Percentiles rank a stretch among this genome's conserved stretches.
Evolutionary conservation across 768 basidiomycete genomes (phyloP).

Genomic region (Boletus huronensis): DNA sequence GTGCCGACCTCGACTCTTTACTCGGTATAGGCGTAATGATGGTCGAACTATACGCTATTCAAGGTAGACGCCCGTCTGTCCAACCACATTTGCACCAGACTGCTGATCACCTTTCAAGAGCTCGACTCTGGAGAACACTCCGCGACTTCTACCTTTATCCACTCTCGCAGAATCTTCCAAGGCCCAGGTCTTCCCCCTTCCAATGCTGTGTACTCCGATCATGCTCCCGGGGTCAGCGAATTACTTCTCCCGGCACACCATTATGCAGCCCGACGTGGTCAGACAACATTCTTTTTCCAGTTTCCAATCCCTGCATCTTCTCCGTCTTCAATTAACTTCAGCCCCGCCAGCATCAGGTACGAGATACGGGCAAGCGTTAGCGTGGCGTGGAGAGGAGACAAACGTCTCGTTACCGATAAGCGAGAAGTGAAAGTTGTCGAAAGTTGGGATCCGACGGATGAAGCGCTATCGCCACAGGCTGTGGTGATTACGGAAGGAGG

Average conservation of each 20-base stretch:
- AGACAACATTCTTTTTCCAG: slow-evolving; percentile 77
- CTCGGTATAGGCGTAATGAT: slow-evolving; percentile 73
- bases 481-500: slow-evolving; percentile 74
- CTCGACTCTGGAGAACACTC: slow-evolving; percentile 75
- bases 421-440: slow-evolving; percentile 66
- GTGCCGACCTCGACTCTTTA: slow-evolving; percentile 57
- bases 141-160: slow-evolving; percentile 74
- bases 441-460: slow-evolving; percentile 35
- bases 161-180: slow-evolving; percentile 69
- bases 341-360: slow-evolving; percentile 65
- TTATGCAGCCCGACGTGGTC: slow-evolving; percentile 69
- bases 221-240: slow-evolving; percentile 47
- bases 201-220: slow-evolving; percentile 69
- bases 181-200: slow-evolving; percentile 80
- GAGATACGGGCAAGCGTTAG: slow-evolving; percentile 70
- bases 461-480: slow-evolving; percentile 46
- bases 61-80: slow-evolving; percentile 43
- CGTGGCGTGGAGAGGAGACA: slow-evolving; percentile 75
- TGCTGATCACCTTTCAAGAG: slow-evolving; percentile 42
- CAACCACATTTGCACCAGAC: not conserved
- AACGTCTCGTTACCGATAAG: slow-evolving; percentile 59
- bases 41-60: slow-evolving; percentile 71
- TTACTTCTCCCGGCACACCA: slow-evolving; percentile 61
- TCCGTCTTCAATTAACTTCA: slow-evolving; percentile 71
- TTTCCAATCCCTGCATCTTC: slow-evolving; percentile 65